Base-by-base conservation (phyloP, 331 rosid species). In the Arachis monticola region DNA sequence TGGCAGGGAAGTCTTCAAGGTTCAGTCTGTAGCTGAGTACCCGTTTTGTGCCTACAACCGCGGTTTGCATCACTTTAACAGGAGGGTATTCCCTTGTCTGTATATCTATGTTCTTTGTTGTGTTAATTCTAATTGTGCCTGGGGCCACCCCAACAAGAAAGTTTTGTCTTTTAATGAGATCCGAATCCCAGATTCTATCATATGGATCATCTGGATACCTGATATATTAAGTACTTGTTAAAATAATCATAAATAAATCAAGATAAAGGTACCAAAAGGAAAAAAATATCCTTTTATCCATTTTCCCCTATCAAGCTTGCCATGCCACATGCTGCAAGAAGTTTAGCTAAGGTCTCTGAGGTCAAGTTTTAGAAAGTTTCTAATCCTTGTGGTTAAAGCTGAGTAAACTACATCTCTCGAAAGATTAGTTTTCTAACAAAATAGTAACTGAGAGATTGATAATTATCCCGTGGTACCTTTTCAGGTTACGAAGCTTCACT, bases 151-250 rank as follows among this genome's bases (percentile, higher is more conserved):
- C 99, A 10, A 94, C 97, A 41, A 94, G 91, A 83, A 48, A 90
- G 67, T 91, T 92, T 75, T 90, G 99, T 87, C 99, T 86, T 85
- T 70, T 94, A 32, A 87, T 86, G 52, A 91, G 93, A 83, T 94
- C 97, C 0, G 96, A 94, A 61, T 86, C 95, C 97, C 99, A 94
- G 81, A 94, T 87, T 87, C 99, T 92, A 79, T 94, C 97, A 85
- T 88, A 94, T 1, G 97, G 99, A 64, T 94, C 99, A 84, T 94
- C 99, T 42, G 99, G 97, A 85, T 91, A 92, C 93, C 99, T 91
- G 88, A 83, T 51, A 62, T 64, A 84, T 35, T 32, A 32, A 1
- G 38, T 64, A 78, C 38, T 79, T 47, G 52, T 66, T 32, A 58
- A 76, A 31, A 58, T 10, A 10, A 50, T 50, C 45, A 38, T 22